A percentile compares a stretch with the other conserved stretches of the same genome.
Conservation (phyloP, 371 early-diverging fungal genomes). For the Haplosporangium sp. region DNA sequence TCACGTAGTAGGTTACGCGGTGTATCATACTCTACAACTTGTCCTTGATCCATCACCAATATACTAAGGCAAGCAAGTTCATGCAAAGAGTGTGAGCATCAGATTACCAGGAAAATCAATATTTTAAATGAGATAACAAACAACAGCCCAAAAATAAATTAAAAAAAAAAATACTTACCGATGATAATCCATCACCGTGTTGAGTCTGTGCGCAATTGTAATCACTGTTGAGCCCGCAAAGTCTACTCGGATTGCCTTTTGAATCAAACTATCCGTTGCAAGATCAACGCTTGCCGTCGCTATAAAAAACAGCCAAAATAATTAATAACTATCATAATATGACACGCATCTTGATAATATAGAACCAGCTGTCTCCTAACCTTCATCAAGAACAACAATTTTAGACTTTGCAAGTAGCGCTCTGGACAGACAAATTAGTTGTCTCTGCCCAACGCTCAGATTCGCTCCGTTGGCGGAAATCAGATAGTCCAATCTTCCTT, state of each 20-base stretch:
- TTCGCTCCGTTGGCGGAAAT: constrained; percentile 81
- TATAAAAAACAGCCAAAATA: constrained; percentile 1
- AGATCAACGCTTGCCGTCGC: constrained; percentile 86
- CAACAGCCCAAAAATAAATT: constrained; percentile 25
- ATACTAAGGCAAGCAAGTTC: constrained; percentile 56
- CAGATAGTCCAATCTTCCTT: constrained; percentile 75
- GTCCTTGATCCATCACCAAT: constrained; percentile 85
- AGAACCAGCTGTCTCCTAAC: constrained; percentile 42
- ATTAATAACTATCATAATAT: too few species aligned
- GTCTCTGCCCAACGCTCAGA: constrained; percentile 89
- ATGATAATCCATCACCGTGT: constrained; percentile 91
- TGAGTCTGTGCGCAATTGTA: constrained; percentile 84
- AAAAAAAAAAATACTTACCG: constrained; percentile 55
- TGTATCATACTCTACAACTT: constrained; percentile 81
- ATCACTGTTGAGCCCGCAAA: constrained; percentile 73
- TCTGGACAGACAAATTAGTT: constrained; percentile 88
- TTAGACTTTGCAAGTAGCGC: constrained; percentile 80
- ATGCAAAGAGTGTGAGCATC: background rate
- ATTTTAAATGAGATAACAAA: background rate
- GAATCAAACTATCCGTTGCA: constrained; percentile 81
- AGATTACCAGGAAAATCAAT: constrained; percentile 3
- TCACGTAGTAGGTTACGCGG: constrained; percentile 67
- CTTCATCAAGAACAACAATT: constrained; percentile 88
- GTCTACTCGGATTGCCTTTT: constrained; percentile 83
- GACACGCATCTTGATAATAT: too few species aligned